A percentile compares a stretch with the other conserved stretches of the same genome.
Evolutionary conservation across 768 basidiomycete genomes (phyloP).

Genomic region (Suillus hirtellus): DNA sequence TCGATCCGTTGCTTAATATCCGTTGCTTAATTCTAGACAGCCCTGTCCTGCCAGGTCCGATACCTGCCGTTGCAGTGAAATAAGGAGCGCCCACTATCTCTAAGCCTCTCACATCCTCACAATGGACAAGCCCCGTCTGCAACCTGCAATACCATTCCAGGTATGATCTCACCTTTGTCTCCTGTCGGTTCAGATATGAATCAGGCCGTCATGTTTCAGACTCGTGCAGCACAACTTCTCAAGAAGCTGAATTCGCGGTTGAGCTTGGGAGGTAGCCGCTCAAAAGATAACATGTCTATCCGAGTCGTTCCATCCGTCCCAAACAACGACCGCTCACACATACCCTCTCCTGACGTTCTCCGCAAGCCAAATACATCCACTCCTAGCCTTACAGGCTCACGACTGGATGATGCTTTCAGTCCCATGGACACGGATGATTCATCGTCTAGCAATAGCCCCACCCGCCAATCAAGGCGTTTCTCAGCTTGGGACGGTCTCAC

Average conservation of each 20-base stretch:
- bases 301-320: conserved; percentile 21
- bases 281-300: conserved; percentile 28
- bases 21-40: conserved; percentile 9
- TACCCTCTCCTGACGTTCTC: conserved; percentile 36
- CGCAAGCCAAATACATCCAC: conserved; percentile 26
- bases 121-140: conserved; percentile 31
- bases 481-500: conserved; percentile 25
- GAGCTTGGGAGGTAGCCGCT: conserved; percentile 31
- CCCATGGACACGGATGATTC: conserved; percentile 33
- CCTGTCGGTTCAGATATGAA: conserved; percentile 18
- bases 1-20: conserved; percentile 17
- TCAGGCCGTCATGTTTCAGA: conserved; percentile 16
- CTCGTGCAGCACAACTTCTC: conserved; percentile 40
- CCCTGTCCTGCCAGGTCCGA: not conserved
- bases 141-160: conserved; percentile 27
- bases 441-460: conserved; percentile 28
- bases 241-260: conserved; percentile 40
- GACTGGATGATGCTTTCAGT: conserved; percentile 23
- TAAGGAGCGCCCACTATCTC: conserved; percentile 22
- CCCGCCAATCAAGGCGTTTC: conserved; percentile 21
- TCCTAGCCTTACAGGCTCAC: conserved; percentile 22
- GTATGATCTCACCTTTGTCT: conserved; percentile 20
- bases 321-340: conserved; percentile 29
- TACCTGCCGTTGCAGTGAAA: conserved; percentile 20
- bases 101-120: conserved; percentile 16